Conservation (phyloP, 805 yeast species). For the Hanseniaspora guilliermondii region DNA sequence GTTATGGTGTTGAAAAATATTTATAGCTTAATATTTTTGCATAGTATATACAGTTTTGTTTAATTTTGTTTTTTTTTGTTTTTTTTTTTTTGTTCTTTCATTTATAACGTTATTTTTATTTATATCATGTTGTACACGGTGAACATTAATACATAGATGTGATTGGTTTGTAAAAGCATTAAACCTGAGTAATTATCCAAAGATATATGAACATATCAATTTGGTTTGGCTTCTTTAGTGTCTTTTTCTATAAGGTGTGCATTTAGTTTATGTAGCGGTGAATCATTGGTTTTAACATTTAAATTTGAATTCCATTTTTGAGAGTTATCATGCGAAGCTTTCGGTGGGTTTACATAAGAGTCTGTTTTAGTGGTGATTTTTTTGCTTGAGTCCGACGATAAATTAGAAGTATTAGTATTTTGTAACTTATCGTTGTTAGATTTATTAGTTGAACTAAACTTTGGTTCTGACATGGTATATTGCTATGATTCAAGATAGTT, state of each 20-base stretch:
- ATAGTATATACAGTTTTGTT: not conserved
- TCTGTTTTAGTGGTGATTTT: not conserved
- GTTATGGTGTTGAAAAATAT: slow-evolving; percentile 52
- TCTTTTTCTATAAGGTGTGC: not conserved
- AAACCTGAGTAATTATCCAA: not conserved
- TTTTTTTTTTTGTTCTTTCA: too few relatives aligned
- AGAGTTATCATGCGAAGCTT: not conserved
- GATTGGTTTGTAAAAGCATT: too few relatives aligned
- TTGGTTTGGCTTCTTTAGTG: not conserved
- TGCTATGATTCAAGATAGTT: too few relatives aligned
- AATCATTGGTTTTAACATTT: not conserved
- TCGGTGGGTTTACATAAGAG: not conserved
- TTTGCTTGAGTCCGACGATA: not conserved
- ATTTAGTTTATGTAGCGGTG: not conserved
- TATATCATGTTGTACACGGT: too few relatives aligned
- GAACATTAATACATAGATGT: too few relatives aligned
- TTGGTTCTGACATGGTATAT: too few relatives aligned
- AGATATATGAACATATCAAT: too few relatives aligned
- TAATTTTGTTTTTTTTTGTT: not conserved
- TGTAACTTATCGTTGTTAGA: too few relatives aligned
- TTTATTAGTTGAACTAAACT: too few relatives aligned
- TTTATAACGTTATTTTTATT: too few relatives aligned
- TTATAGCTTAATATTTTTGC: slow-evolving; percentile 16
- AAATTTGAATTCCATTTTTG: not conserved
- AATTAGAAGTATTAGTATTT: too few relatives aligned